Base-by-base conservation (phyloP, 1,139 yeast species). In the Blastobotrys persicus region DNA sequence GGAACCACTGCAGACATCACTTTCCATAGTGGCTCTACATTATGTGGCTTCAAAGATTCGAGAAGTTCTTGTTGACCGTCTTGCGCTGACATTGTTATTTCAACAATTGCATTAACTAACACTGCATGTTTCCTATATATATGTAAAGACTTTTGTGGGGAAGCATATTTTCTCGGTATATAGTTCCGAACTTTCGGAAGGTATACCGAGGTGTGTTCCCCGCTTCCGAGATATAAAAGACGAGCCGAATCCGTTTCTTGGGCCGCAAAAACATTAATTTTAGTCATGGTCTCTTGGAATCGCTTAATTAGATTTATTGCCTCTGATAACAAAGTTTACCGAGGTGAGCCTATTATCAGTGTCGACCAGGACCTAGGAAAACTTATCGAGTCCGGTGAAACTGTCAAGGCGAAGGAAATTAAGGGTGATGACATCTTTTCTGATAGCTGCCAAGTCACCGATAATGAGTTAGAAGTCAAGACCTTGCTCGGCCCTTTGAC, bases 371-470 rank as follows among this genome's bases (percentile, higher is more conserved):
- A 23, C 28, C 54, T 60, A 19, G 44, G 55, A 14, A 46, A 59
- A 32, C 44, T 50, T 19, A 59, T 61, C n/a, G 54, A 47, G 16
- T 43, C 57, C 42, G 75, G 75, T n/a, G 55, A 54, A 48, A 63
- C 61, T 35, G 60, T 71, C 50, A 41, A 50, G 17, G 75, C 74
- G 18, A 68, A 68, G 52, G 56, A 70, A 28, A 68, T 70, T 46
- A 56, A 65, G 45, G 56, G 56, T 11, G 51, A 47, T 12, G 56
- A 54, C 17, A 51, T 53, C 17, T 53, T 59, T 16, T 58, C 28
- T 23, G 28, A 23, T 9, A 6, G 9, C 28, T 23, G 68, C 31
- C 75, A 20, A 5, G 14, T 41, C 9, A 38, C 50, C 19, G 51
- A 48, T 14, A 23, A 23, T 9, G 34, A 45, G 13, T 12, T 42